These are phyloP conservation scores for Pholiota molesta DNA, from an alignment of 768 basidiomycete species.

Conservation along the genomic window DNA sequence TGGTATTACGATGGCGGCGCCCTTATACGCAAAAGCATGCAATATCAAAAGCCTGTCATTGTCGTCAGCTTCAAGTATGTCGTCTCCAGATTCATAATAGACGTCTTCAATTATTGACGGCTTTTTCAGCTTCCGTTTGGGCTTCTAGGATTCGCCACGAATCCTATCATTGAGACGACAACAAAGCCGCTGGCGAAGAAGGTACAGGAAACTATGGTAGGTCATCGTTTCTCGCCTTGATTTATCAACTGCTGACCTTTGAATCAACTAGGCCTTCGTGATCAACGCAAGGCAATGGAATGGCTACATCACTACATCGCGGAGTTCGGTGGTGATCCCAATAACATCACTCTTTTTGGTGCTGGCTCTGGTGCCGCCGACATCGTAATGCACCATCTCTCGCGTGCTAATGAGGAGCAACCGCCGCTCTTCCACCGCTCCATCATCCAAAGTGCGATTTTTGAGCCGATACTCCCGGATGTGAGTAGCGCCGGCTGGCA, in stretches of 20 bases:
- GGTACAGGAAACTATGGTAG: constrained; percentile 81
- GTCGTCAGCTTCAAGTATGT: constrained; percentile 78
- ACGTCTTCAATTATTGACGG: not conserved
- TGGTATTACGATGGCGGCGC: constrained; percentile 80
- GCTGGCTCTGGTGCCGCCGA: constrained; percentile 57
- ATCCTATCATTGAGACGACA: constrained; percentile 68
- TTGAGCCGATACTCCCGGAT: constrained; percentile 65
- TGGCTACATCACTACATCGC: constrained; percentile 64
- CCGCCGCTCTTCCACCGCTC: constrained; percentile 71
- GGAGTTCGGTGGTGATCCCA: constrained; percentile 70
- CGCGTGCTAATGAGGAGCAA: constrained; percentile 53
- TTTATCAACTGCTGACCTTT: constrained; percentile 5
- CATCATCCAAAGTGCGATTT: constrained; percentile 72
- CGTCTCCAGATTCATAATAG: not conserved
- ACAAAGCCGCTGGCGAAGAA: constrained; percentile 61
- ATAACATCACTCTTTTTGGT: constrained; percentile 57
- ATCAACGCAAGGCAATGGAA: constrained; percentile 65
- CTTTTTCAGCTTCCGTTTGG: constrained; percentile 66
- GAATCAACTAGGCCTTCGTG: constrained; percentile 51
- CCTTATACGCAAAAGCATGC: constrained; percentile 69
- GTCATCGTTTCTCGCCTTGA: constrained; percentile 18
- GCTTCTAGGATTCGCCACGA: constrained; percentile 79
- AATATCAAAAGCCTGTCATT: constrained; percentile 65
- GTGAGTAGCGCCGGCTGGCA: constrained; percentile 66
- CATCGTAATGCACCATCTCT: constrained; percentile 65